Base-by-base conservation (phyloP, 2,329 filamentous ascomycete species). In the Fusarium camptoceras region DNA sequence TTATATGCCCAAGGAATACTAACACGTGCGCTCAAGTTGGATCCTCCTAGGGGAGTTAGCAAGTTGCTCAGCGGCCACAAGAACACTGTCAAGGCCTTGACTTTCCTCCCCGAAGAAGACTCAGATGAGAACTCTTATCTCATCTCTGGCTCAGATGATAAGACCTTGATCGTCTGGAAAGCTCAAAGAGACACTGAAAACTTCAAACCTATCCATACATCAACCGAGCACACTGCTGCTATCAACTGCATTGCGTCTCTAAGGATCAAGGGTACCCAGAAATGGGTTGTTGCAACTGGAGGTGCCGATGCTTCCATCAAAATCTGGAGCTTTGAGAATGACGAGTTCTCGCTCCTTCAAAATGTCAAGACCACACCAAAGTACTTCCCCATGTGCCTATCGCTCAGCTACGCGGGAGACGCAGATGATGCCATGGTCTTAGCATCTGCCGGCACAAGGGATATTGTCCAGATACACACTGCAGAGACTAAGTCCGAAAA, bases 391-490 rank as follows among this genome's bases (percentile, higher is more conserved):
- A 82, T 98, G 31, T 86, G 92, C 11, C 78, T 97, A 20, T 91
- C 94, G 1, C 78, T 98, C 48, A 88, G 86, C 55, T 79, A 80
- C 2, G 84, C 97, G 2, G 85, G 86, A 51, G 80, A 77, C 31
- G 82, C 82, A 11, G 81, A 82, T 2, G 82, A 86, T 15, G 83
- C 85, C 3, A 82, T 91, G 54, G 82, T 95, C 28, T 84, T 99
- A 54, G 95, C 94, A 5, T 89, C 92, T n/a, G 94, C 91, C 5
- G 96, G 96, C 5, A 98, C 96, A 4, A 91, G 88, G 64, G 91
- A 91, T 59, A 87, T 85, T n/a, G 88, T 99, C 48, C 94, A 98
- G 73, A 84, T 98, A 14, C 95, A 92, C 71, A 87, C 91, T 39
- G 84, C 90, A 3, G 82, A 86, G 8, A 76, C 83, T 34, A 75